A percentile compares a stretch with the other conserved stretches of the same genome.
Evolutionary conservation across 805 yeast genomes (phyloP).

Genomic region (Jamesozyma rosinii): DNA sequence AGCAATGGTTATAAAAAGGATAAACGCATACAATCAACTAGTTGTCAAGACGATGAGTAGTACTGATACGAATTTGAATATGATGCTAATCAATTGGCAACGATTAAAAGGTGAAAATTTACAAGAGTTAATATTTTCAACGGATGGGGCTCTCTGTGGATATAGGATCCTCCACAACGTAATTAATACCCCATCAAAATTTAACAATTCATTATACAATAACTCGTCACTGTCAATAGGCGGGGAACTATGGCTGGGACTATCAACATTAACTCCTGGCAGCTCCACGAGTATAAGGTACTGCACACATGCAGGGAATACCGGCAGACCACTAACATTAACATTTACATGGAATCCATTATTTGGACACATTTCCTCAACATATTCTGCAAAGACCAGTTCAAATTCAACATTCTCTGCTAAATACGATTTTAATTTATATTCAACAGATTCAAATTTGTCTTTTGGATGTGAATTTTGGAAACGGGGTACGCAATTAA

Average conservation of each 20-base stretch:
- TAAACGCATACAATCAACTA: slow-evolving; percentile 53
- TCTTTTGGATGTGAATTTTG: slow-evolving; percentile 82
- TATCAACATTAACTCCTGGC: slow-evolving; percentile 79
- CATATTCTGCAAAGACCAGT: slow-evolving; percentile 77
- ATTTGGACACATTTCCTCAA: slow-evolving; percentile 78
- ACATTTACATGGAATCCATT: slow-evolving; percentile 82
- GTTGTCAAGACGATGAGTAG: slow-evolving; percentile 69
- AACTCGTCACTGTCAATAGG: slow-evolving; percentile 68
- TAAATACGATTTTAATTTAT: slow-evolving; percentile 79
- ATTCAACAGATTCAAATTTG: slow-evolving; percentile 81
- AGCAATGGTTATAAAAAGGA: slow-evolving; percentile 68
- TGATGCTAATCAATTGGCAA: slow-evolving; percentile 63
- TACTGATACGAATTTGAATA: slow-evolving; percentile 41
- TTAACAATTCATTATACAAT: slow-evolving; percentile 39
- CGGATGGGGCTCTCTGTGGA: slow-evolving; percentile 78
- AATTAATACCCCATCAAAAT: slow-evolving; percentile 30
- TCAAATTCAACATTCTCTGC: slow-evolving; percentile 69
- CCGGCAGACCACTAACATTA: slow-evolving; percentile 84
- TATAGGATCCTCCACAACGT: slow-evolving; percentile 69
- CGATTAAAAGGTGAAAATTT: slow-evolving; percentile 52
- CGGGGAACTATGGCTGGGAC: slow-evolving; percentile 82
- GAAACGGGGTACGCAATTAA: slow-evolving; percentile 21
- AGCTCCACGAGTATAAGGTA: slow-evolving; percentile 77
- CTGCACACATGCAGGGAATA: slow-evolving; percentile 72
- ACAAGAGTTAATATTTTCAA: slow-evolving; percentile 69